Evolutionary conservation across 2,329 filamentous ascomycete species (phyloP).

Genomic region (Penicillium italicum): DNA sequence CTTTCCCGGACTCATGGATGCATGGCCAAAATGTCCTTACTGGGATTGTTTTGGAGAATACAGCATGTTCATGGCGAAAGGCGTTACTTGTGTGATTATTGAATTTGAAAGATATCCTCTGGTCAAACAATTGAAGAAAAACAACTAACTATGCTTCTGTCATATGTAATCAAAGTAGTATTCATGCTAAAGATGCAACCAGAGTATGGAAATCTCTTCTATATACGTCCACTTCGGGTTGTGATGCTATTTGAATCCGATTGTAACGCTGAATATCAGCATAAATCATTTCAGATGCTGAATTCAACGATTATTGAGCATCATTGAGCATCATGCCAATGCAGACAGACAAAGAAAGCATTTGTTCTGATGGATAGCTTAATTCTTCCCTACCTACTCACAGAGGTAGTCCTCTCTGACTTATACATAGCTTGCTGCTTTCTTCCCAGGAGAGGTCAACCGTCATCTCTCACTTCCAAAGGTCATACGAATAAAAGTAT

Average conservation of each 20-base stretch:
- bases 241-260: not conserved
- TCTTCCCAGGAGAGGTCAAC: not conserved
- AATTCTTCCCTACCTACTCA: not conserved
- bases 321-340: not conserved
- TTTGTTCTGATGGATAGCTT: not conserved
- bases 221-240: not conserved
- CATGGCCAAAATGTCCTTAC: not conserved
- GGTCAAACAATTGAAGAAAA: not conserved
- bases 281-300: not conserved
- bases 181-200: not conserved
- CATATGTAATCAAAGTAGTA: not conserved
- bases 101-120: slow-evolving; percentile 1
- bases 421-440: not conserved
- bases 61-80: slow-evolving; percentile 14
- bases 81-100: slow-evolving; percentile 6
- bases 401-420: not conserved
- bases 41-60: not conserved
- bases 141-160: not conserved
- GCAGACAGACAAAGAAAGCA: not conserved
- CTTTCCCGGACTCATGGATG: not conserved
- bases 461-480: not conserved
- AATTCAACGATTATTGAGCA: not conserved
- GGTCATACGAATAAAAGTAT: not conserved
- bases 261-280: not conserved
- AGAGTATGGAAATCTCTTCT: not conserved